Evolutionary conservation across 352 stramenopile species (phyloP).

Genomic region (Poterioochromonas sp.): DNA sequence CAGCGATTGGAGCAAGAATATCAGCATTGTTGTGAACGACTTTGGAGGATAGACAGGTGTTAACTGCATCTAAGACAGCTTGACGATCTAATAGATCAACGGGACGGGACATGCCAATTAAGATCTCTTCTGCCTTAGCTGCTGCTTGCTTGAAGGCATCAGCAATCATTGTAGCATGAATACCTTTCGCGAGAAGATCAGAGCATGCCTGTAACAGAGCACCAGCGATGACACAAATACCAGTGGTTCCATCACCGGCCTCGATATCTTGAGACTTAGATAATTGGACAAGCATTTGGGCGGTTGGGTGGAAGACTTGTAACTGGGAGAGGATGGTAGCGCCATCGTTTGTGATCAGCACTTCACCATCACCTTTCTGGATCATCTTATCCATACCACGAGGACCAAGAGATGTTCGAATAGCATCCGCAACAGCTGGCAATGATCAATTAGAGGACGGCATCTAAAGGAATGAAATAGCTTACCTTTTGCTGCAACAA

Average conservation of each 20-base stretch:
- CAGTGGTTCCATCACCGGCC: conserved; percentile 91
- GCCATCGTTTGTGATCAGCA: conserved; percentile 98
- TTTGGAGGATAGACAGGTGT: conserved; percentile 95
- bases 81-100: conserved; percentile 86
- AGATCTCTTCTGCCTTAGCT: conserved; percentile 66
- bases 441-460: background rate
- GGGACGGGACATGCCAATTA: conserved; percentile 72
- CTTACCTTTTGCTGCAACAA: conserved; percentile 90
- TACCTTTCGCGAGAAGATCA: conserved; percentile 75
- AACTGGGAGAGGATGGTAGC: conserved; percentile 98
- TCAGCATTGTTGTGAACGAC: conserved; percentile 94
- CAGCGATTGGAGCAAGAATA: conserved; percentile 90
- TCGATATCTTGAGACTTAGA: conserved; percentile 99
- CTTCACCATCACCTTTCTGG: conserved; percentile 88
- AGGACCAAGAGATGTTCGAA: conserved; percentile 92
- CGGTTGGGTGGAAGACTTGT: conserved; percentile 93
- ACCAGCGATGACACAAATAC: conserved; percentile 94
- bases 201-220: conserved; percentile 89
- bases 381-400: conserved; percentile 99
- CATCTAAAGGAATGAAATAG: conserved; percentile 20
- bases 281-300: conserved; percentile 98
- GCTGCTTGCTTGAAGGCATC: conserved; percentile 85
- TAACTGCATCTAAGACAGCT: conserved; percentile 90
- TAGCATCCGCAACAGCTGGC: conserved; percentile 87
- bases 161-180: conserved; percentile 96